phyloP scores from a whole-genome alignment of 1,284 basidiomycete species.

The Rhodotorula sp. region DNA sequence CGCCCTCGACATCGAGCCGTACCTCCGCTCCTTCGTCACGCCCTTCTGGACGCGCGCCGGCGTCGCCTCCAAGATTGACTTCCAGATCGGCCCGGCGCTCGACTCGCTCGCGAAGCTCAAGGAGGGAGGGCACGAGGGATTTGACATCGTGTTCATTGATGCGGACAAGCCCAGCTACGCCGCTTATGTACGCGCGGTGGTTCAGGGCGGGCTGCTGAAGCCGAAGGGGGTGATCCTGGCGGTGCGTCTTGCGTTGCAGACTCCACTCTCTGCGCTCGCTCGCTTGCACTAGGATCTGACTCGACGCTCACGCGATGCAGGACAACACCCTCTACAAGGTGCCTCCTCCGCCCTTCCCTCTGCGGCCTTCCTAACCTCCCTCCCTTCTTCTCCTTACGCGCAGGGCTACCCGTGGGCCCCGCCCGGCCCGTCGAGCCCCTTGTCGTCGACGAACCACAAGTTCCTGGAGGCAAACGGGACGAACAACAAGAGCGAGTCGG shows the following conservation, averaged over 20 bases:
- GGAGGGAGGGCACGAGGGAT: slow-evolving; percentile 40
- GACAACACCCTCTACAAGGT: too few relatives aligned
- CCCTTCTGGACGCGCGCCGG: slow-evolving; percentile 48
- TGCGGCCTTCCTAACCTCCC: too few relatives aligned
- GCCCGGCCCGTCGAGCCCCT: not conserved
- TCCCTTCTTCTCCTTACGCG: not conserved
- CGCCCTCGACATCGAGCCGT: slow-evolving; percentile 50
- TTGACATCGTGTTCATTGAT: slow-evolving; percentile 52
- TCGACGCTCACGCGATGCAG: too few relatives aligned
- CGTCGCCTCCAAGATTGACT: slow-evolving; percentile 45
- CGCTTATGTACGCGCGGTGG: slow-evolving; percentile 46
- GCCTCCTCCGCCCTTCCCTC: too few relatives aligned
- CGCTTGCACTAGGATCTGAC: too few relatives aligned
- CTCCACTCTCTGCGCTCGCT: too few relatives aligned
- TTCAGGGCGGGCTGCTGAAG: slow-evolving; percentile 45
- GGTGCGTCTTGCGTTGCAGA: slow-evolving; percentile 14
- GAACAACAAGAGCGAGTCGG: slow-evolving; percentile 3
- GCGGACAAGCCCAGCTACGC: slow-evolving; percentile 50
- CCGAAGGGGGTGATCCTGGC: slow-evolving; percentile 47
- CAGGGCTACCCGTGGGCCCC: slow-evolving; percentile 14
- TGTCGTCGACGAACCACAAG: not conserved
- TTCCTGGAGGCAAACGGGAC: not conserved
- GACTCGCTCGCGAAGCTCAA: slow-evolving; percentile 43
- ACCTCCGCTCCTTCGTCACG: slow-evolving; percentile 45
- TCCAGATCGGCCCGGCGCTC: slow-evolving; percentile 45